These are phyloP conservation scores for Solanum arcanum DNA, from an alignment of 257 asterid species.

Conservation along the genomic window DNA sequence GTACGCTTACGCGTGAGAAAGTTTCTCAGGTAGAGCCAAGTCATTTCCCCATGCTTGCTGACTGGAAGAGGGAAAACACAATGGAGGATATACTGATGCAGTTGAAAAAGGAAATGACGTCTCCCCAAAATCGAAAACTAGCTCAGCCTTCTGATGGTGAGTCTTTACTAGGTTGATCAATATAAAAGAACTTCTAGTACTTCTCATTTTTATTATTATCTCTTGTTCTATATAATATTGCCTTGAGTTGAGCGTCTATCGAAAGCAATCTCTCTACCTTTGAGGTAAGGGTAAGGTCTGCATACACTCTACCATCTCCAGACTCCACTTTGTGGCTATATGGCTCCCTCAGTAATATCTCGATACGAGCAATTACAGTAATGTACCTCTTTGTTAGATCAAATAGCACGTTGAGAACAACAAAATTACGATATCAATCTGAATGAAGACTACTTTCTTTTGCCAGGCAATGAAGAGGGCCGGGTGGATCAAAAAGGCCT, in stretches of 20 bases:
- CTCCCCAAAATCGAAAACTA: conserved; percentile 73
- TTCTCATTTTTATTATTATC: neutral
- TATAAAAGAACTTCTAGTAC: neutral
- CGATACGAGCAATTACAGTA: neutral
- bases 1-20: neutral
- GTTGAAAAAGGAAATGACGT: conserved; percentile 70
- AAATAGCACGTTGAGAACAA: neutral
- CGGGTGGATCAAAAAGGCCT: conserved; percentile 69
- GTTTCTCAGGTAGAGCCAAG: conserved; percentile 56
- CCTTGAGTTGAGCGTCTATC: neutral
- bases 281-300: neutral
- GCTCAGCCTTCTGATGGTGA: conserved; percentile 70
- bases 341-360: neutral
- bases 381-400: neutral
- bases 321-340: neutral
- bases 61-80: conserved; percentile 73
- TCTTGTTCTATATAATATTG: neutral
- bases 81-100: conserved; percentile 77
- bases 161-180: neutral
- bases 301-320: neutral
- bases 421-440: neutral
- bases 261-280: neutral
- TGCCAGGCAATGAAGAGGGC: conserved; percentile 57
- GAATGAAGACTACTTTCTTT: neutral
- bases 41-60: conserved; percentile 63